phyloP scores from a whole-genome alignment of 116 monocot species.

The Posidonia oceanica region DNA sequence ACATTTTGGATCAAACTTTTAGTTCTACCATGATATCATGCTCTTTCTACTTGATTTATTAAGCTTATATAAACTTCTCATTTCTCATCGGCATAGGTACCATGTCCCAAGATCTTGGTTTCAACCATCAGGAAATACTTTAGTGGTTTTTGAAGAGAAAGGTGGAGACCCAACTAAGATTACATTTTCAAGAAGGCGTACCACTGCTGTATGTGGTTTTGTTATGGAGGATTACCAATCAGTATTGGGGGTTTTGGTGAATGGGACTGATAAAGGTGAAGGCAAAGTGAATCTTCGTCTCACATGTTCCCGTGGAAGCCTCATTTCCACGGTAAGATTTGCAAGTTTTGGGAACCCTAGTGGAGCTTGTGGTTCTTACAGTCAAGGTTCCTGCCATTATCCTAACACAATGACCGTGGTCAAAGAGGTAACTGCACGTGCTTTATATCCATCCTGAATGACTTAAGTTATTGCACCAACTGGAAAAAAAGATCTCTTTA shows the following conservation, averaged over 20 bases:
- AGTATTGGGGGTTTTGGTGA: slow-evolving; percentile 34
- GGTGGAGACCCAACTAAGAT: slow-evolving; percentile 83
- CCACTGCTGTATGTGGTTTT: slow-evolving; percentile 41
- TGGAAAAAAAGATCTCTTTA: too few species aligned
- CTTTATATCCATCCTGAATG: too few species aligned
- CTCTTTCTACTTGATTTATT: too few species aligned
- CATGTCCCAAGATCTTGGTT: slow-evolving; percentile 55
- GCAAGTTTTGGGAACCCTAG: slow-evolving; percentile 88
- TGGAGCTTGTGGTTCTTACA: slow-evolving; percentile 56
- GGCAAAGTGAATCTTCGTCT: slow-evolving; percentile 28
- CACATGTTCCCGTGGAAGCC: slow-evolving; percentile 33
- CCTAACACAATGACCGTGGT: slow-evolving; percentile 42
- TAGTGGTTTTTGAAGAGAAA: slow-evolving; percentile 45
- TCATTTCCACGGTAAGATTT: slow-evolving; percentile 53
- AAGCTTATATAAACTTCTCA: too few species aligned
- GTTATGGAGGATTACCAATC: slow-evolving; percentile 55
- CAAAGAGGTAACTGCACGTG: slow-evolving; percentile 33
- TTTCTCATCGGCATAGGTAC: slow-evolving; percentile 19
- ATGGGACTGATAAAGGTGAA: slow-evolving; percentile 8
- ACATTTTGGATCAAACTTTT: too few species aligned
- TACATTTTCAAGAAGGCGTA: slow-evolving; percentile 45
- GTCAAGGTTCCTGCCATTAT: slow-evolving; percentile 63
- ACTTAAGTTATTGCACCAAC: too few species aligned
- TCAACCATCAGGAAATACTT: slow-evolving; percentile 29
- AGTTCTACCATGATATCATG: too few species aligned